Evolutionary conservation across 1,284 basidiomycete species (phyloP), one percentile per base, ranked within the genome.

Genomic region (Ustilago esculenta): DNA sequence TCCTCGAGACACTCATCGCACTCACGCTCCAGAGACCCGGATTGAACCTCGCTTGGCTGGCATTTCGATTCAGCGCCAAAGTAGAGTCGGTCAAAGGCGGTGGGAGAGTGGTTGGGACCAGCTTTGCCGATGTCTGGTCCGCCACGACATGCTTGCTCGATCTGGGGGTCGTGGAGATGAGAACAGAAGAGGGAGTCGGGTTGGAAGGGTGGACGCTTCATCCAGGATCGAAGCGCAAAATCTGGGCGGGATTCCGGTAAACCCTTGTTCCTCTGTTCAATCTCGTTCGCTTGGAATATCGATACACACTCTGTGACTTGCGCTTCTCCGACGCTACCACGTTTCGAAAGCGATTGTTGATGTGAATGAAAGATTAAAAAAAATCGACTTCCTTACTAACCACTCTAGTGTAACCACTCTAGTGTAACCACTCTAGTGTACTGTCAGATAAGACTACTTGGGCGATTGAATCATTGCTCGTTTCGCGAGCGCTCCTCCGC

Each of bases 401-500:
- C n/a, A n/a, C n/a, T n/a, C n/a, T n/a, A n/a, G n/a, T n/a, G n/a
- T n/a, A n/a, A n/a, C n/a, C n/a, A n/a, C n/a, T n/a, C n/a, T n/a
- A n/a, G n/a, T n/a, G n/a, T n/a, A n/a, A n/a, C n/a, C n/a, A n/a
- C n/a, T n/a, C n/a, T n/a, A n/a, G n/a, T n/a, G n/a, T n/a, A n/a
- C n/a, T n/a, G n/a, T n/a, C n/a, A n/a, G n/a, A n/a, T n/a, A n/a
- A n/a, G n/a, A n/a, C n/a, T n/a, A n/a, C n/a, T n/a, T n/a, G n/a
- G n/a, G n/a, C n/a, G n/a, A n/a, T n/a, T n/a, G n/a, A 8, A 11
- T 49, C 24, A 50, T 25, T n/a, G 20, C 27, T 59, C 56, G 4
- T 21, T 30, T 17, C 37, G 27, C 34, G 64, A 67, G 21, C 64
- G 35, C 37, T 79, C 60, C 37, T 80, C 79, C 11, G 74, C 72